phyloP scores from a whole-genome alignment of 257 asterid genomes.

The Avicennia marina region DNA sequence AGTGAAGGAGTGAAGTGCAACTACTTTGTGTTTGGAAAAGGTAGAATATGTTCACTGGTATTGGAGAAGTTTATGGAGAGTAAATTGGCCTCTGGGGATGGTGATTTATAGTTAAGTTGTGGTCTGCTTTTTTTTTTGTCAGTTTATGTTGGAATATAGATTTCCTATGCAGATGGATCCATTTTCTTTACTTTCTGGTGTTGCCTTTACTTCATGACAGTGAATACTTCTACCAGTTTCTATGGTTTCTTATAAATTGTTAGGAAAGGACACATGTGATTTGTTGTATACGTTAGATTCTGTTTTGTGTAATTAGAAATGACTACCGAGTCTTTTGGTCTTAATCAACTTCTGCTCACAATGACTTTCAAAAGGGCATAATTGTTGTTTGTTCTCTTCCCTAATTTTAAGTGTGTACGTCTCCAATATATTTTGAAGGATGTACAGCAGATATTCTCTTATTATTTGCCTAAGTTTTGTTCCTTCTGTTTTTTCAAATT shows the following conservation, averaged over 20 bases:
- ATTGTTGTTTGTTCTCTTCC: neutral
- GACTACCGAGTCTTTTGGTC: neutral
- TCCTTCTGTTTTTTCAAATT: slow-evolving; percentile 13
- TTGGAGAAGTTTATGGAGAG: neutral
- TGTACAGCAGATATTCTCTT: neutral
- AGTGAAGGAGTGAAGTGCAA: neutral
- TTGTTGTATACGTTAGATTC: neutral
- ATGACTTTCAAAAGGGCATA: neutral
- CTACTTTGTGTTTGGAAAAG: no score
- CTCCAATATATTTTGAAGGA: neutral
- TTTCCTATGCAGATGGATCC: no score
- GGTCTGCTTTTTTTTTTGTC: neutral
- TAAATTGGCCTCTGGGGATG: neutral
- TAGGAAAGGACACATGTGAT: neutral
- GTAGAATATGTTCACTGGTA: neutral
- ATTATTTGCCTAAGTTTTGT: slow-evolving; percentile 1
- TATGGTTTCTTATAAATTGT: neutral
- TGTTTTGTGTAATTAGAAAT: no score
- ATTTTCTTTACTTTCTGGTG: neutral
- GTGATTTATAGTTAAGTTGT: neutral
- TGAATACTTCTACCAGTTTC: neutral
- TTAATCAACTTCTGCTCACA: neutral
- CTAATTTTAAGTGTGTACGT: neutral
- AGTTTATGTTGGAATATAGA: neutral
- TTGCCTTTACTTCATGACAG: neutral